Base-by-base conservation (phyloP, 192 early-diverging fungal species). In the Coemansia sp. region DNA sequence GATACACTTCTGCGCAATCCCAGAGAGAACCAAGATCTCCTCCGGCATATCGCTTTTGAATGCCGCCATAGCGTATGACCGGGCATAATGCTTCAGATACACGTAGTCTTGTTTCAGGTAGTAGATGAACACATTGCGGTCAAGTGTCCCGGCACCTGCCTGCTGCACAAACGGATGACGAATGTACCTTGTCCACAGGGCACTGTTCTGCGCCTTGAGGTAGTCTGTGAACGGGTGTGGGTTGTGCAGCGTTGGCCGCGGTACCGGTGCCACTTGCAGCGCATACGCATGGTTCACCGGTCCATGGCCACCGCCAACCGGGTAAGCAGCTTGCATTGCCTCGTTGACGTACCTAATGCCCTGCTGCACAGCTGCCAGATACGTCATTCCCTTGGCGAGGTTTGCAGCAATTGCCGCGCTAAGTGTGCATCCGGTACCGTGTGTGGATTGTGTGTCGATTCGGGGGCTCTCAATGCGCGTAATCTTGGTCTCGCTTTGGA, bases 351-450 rank as follows among this genome's bases (percentile, higher is more conserved):
- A 94, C 10, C 73, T 56, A 11, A 89, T 81, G 5, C 79, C 91
- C 48, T 70, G 72, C 51, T 76, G 57, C 32, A 89, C 85, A 9
- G 92, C 88, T 9, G 78, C 78, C 3, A 71, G 58, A 7, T 85
- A 72, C 41, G 70, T 46, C 55, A 76, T 39, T 5, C 87, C 89
- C 51, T 75, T 81, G 11, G 90, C 90, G 21, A 95, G 71, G 46
- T 85, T 67, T 8, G 90, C 87, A 16, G 92, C 85, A 66, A 95
- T 91, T 3, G 94, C 94, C 9, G 94, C 85, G 36, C 90, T 90
- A 47, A 94, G 72, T 6, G 94, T 95, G 65, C 94, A 95, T 54
- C 94, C 94, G 0, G 94, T 95, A 0, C 94, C 94, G 76, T 95
- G 94, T 0, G 91, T 92, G 72, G 89, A 90, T 39, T 66, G 80